Evolutionary conservation across 768 basidiomycete genomes (phyloP), one percentile per base, ranked within the genome.

Genomic region (Mycena pura): DNA sequence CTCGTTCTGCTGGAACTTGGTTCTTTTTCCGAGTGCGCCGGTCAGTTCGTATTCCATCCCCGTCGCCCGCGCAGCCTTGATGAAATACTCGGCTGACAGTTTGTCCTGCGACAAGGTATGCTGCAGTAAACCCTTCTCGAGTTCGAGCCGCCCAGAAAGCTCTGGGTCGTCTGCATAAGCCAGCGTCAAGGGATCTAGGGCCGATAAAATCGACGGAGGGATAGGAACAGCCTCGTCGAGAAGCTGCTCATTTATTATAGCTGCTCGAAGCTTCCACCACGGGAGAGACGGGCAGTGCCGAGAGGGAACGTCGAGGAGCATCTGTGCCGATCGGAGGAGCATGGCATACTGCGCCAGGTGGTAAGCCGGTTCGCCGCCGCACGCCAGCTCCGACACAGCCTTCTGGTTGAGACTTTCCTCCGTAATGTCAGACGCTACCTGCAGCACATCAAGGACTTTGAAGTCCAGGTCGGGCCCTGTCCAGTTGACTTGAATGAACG

Each of bases 401-500:
- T 85, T 85, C 27, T 77, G 74, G 68, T 94, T 84, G 38, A 98
- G 75, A 3, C 73, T 55, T 21, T 86, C 81, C 34, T 86, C 82
- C 34, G 79, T 53, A 25, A 73, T 54, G 27, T 67, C 65, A 38
- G 78, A 68, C 17, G 74, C 48, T 25, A 66, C 43, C 39, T 72
- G 67, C 34, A 83, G 63, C 36, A 82, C 64, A 53, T 84, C 80
- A 46, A 80, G 65, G 24, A 84, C 78, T 63, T 75, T 73, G 62
- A 95, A 73, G 60, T 86, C 78, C 40, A 97, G 82, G 68, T 91
- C 84, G 3, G 97, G 97, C 6, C 97, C 97, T 0, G 96, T 98
- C 95, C 95, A 99, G 75, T 99, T 99, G 27, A 80, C 82, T 73
- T 99, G 97, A 5, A 95, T 80, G 77, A 96, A 99, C 0, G 92